Base-by-base conservation (phyloP, 495 filamentous ascomycete species). In the Hypoxylon intermedium region DNA sequence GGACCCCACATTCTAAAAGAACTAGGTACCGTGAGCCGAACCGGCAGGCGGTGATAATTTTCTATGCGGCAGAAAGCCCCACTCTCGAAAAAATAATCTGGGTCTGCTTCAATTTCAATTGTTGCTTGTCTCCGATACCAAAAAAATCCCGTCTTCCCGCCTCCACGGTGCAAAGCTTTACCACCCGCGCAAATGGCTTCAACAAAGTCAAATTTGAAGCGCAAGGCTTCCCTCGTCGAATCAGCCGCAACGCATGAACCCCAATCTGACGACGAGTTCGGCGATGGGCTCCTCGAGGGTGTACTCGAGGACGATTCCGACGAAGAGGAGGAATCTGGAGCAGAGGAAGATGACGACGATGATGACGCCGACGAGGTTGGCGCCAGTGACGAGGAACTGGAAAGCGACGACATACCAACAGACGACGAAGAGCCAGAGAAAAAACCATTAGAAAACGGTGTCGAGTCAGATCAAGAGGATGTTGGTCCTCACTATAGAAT, bases 261-360 rank as follows among this genome's bases (percentile, higher is more conserved):
- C 24, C 75, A 74, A 59, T 87, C 85, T 15, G 87, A 88, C 6
- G 84, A 87, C 44, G 89, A 91, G 52, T 80, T 93, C 65, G 81
- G 79, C 48, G 76, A 78, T 26, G 82, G 81, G 0, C 75, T 88
- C 24, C 71, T 91, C 6, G 83, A 90, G 51, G 88, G 87, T 23
- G 79, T 85, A 45, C 76, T 90, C 38, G 79, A 79, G 28, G 70
- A 66, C 36, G 66, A 71, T 20, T 83, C 84, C 48, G 83, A 71
- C 21, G 73, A 74, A 23, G 73, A 68, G 0, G 73, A 68, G 0
- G 73, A 75, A 13, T 72, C 73, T 7, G 75, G 76, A 13, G 70
- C 71, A 18, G 70, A 69, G 12, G 67, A 70, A 13, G 82, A 85
- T 47, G 82, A 59, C 33, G 43, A 60, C 31, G 40, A 47, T 31